Percentiles rank a stretch among this genome's conserved stretches.
Conservation (phyloP, 352 stramenopile species). For the Phytophthora parvispora region DNA sequence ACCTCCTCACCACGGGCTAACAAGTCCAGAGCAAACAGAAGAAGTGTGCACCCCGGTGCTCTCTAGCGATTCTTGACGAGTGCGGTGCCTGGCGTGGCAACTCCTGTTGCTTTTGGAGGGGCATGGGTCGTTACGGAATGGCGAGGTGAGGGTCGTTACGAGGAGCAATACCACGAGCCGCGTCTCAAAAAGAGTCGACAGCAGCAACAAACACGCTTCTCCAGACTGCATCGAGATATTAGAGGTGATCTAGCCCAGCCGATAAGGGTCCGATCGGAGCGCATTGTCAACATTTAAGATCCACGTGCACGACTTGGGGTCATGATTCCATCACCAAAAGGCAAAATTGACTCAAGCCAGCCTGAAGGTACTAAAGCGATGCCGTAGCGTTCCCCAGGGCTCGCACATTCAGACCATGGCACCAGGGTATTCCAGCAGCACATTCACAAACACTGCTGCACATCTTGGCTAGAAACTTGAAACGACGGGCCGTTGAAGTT, state of each 20-base stretch:
- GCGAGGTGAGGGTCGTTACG: background rate
- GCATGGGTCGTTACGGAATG: conserved; percentile 17
- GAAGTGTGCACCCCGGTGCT: background rate
- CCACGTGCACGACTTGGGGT: background rate
- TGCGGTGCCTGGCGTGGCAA: no score
- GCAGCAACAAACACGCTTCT: no score
- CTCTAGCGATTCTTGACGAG: conserved; percentile 13
- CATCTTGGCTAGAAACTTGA: background rate
- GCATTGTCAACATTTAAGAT: no score
- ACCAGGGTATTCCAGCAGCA: background rate
- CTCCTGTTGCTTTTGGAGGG: conserved; percentile 5
- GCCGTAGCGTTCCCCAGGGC: no score
- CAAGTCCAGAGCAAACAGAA: background rate
- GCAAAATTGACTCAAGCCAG: conserved; percentile 42
- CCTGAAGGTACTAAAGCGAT: no score
- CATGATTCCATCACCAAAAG: conserved; percentile 35
- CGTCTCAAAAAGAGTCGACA: background rate
- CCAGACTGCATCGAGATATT: no score
- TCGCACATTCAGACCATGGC: no score
- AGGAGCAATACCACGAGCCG: background rate
- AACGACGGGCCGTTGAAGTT: background rate
- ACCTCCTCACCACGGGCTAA: background rate
- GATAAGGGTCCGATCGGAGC: no score
- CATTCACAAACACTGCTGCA: no score
- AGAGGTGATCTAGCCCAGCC: no score